Evolutionary conservation across 2,329 filamentous ascomycete species (phyloP).

Genomic region (Hysterium pulicare): DNA sequence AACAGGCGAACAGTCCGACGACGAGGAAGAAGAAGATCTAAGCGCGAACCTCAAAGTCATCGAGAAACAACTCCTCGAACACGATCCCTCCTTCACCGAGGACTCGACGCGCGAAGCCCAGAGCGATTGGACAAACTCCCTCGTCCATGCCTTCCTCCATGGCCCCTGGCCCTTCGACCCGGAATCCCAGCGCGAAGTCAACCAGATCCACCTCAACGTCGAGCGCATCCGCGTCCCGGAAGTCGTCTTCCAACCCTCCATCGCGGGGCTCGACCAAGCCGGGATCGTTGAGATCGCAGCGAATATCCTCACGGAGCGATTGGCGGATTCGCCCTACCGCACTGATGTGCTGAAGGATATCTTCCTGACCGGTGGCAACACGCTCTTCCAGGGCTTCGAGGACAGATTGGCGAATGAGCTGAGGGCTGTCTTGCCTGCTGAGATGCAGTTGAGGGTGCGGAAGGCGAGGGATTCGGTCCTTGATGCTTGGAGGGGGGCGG

Average conservation of each 20-base stretch:
- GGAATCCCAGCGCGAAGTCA: slow-evolving; percentile 72
- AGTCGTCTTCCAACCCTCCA: slow-evolving; percentile 86
- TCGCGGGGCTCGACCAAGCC: slow-evolving; percentile 89
- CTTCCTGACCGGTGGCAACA: slow-evolving; percentile 93
- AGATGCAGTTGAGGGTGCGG: slow-evolving; percentile 65
- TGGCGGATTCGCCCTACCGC: slow-evolving; percentile 56
- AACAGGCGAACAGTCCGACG: slow-evolving; percentile 74
- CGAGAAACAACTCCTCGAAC: slow-evolving; percentile 79
- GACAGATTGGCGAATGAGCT: slow-evolving; percentile 73
- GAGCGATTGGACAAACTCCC: slow-evolving; percentile 88
- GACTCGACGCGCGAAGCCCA: slow-evolving; percentile 89
- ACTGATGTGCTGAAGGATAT: slow-evolving; percentile 77
- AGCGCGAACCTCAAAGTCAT: slow-evolving; percentile 68
- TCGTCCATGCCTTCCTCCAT: slow-evolving; percentile 85
- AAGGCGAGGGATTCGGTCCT: slow-evolving; percentile 72
- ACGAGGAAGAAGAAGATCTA: slow-evolving; percentile 90
- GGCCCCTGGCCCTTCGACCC: slow-evolving; percentile 84
- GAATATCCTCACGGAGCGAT: slow-evolving; percentile 81
- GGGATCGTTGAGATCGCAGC: slow-evolving; percentile 89
- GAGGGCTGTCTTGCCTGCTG: slow-evolving; percentile 66
- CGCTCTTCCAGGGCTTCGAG: slow-evolving; percentile 81
- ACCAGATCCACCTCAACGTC: slow-evolving; percentile 93
- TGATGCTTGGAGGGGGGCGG: slow-evolving; percentile 93
- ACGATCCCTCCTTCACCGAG: slow-evolving; percentile 87
- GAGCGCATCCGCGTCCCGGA: slow-evolving; percentile 93